These are phyloP conservation scores for Crucihimalaya himalaica DNA, from an alignment of 345 rosid genomes.

Conservation along the genomic window DNA sequence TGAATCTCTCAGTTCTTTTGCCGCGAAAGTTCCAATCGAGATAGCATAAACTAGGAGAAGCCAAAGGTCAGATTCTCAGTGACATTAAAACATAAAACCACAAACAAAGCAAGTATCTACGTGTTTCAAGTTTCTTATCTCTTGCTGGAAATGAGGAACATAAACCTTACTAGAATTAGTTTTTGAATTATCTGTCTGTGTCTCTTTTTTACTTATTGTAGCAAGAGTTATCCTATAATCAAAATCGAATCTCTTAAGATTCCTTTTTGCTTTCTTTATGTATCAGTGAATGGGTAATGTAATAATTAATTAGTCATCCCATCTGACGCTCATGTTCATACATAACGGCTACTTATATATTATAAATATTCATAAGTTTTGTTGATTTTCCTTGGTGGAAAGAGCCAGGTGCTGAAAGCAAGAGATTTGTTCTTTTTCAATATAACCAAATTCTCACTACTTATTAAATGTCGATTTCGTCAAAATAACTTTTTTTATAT, in stretches of 20 bases:
- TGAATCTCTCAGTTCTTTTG: constrained; percentile 32
- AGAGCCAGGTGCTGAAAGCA: constrained; percentile 39
- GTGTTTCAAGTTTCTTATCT: constrained; percentile 22
- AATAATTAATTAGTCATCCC: constrained; percentile 26
- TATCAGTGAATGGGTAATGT: constrained; percentile 24
- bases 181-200: constrained; percentile 16
- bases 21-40: constrained; percentile 27
- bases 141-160: constrained; percentile 17
- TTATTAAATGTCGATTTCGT: neutral
- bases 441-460: constrained; percentile 3
- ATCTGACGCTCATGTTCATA: constrained; percentile 20
- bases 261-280: constrained; percentile 18
- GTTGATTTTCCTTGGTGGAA: constrained; percentile 27
- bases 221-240: neutral
- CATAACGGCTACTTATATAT: constrained; percentile 34
- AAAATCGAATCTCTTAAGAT: constrained; percentile 18
- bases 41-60: constrained; percentile 15
- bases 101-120: constrained; percentile 11
- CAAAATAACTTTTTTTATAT: neutral
- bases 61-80: constrained; percentile 8
- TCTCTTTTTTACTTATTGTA: constrained; percentile 17
- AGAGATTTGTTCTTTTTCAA: constrained; percentile 34
- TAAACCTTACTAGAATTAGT: constrained; percentile 17
- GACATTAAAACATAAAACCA: neutral
- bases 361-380: neutral